Evolutionary conservation across 768 basidiomycete species (phyloP).

Genomic region (Leccinum sublutescens): DNA sequence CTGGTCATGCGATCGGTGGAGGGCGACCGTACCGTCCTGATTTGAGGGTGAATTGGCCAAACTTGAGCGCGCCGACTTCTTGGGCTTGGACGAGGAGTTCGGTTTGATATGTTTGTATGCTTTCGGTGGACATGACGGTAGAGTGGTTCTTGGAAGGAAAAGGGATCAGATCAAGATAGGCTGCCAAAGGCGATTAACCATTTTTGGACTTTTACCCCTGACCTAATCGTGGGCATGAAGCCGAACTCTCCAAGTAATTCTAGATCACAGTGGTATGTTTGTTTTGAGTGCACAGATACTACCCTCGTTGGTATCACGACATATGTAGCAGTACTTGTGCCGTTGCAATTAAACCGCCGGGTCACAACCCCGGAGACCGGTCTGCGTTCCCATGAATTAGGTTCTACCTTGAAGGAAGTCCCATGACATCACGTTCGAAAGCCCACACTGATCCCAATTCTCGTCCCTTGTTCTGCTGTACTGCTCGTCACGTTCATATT

Average conservation of each 20-base stretch:
- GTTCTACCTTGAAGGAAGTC: too few relatives aligned
- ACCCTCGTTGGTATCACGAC: too few relatives aligned
- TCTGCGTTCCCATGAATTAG: too few relatives aligned
- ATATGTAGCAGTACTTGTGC: too few relatives aligned
- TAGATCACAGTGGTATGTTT: not conserved
- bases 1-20: not conserved
- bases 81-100: conserved; percentile 70
- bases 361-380: too few relatives aligned
- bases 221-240: not conserved
- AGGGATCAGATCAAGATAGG: not conserved
- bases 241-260: not conserved
- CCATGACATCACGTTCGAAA: too few relatives aligned
- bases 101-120: conserved; percentile 50
- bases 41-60: conserved; percentile 92
- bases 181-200: not conserved
- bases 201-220: conserved; percentile 8
- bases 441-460: too few relatives aligned
- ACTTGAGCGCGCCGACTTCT: conserved; percentile 74
- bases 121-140: conserved; percentile 19
- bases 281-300: too few relatives aligned
- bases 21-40: conserved; percentile 73
- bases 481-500: too few relatives aligned
- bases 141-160: not conserved
- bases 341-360: too few relatives aligned
- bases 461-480: too few relatives aligned